Conservation (phyloP, 2,329 filamentous ascomycete species). For the Blastomyces emzantsi region DNA sequence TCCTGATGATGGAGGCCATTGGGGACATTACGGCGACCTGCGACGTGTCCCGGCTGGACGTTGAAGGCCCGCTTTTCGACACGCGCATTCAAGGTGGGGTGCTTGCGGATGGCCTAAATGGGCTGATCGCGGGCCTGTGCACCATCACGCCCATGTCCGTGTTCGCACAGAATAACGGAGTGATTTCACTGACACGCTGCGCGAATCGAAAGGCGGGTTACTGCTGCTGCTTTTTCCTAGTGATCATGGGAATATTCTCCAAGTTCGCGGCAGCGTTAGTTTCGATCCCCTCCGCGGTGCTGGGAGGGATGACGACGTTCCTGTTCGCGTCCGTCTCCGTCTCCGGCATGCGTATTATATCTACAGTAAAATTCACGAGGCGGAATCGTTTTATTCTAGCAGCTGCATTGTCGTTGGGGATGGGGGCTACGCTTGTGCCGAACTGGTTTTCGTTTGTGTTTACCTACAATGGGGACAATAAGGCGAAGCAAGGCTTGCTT, state of each 20-base stretch:
- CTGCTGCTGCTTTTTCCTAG: slow-evolving; percentile 55
- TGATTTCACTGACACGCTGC: slow-evolving; percentile 58
- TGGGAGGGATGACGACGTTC: slow-evolving; percentile 51
- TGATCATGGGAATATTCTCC: slow-evolving; percentile 61
- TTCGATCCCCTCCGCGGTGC: slow-evolving; percentile 48
- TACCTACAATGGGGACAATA: slow-evolving; percentile 47
- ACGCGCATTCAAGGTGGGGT: slow-evolving; percentile 62
- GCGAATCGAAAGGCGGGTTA: slow-evolving; percentile 61
- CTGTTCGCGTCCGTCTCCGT: slow-evolving; percentile 58
- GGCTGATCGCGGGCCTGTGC: slow-evolving; percentile 52
- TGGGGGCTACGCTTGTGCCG: slow-evolving; percentile 43
- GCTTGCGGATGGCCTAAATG: slow-evolving; percentile 57
- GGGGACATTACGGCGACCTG: slow-evolving; percentile 60
- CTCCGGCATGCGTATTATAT: slow-evolving; percentile 57
- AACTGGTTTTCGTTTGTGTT: slow-evolving; percentile 42
- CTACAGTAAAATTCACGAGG: slow-evolving; percentile 53
- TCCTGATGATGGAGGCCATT: slow-evolving; percentile 60
- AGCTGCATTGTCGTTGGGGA: slow-evolving; percentile 51
- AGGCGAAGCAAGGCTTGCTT: slow-evolving; percentile 53
- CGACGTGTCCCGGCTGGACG: slow-evolving; percentile 55
- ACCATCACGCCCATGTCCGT: slow-evolving; percentile 61
- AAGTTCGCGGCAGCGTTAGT: slow-evolving; percentile 62
- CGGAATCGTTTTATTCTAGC: slow-evolving; percentile 60
- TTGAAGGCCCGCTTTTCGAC: slow-evolving; percentile 56
- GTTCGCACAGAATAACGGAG: slow-evolving; percentile 62